Base-by-base conservation (phyloP, 1,139 yeast species). In the Saccharomyces hybrid region DNA sequence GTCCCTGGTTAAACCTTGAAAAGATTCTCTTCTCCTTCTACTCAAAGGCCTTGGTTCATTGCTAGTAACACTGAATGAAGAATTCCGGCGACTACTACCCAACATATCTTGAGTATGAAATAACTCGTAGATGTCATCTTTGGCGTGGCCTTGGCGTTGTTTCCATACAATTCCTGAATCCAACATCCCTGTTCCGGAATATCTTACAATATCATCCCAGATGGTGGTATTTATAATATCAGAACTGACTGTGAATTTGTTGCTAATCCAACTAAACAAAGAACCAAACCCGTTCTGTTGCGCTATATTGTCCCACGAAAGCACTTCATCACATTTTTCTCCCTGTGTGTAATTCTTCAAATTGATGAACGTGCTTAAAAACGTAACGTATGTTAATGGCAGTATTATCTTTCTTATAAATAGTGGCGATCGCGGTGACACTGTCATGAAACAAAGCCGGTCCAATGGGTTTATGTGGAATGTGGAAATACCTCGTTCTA, bases 401-500 rank as follows among this genome's bases (percentile, higher is more conserved):
- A 66, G 48, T 48, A 60, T 57, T 6, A 65, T 55, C 52, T 63
- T 65, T 47, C 65, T 57, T 4, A 65, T 61, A 49, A 62, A 58
- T 4, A 65, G 48, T 2, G 66, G 64, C 11, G 59, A 52, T 13
- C 59, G 50, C 2, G 61, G 62, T 4, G 63, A 59, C 9, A 57
- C 57, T 0, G 63, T 57, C 13, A 64, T 49, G 52, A 65, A 63
- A 52, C 69, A 64, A 25, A 63, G 54, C 31, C 59, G 58, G 54
- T 67, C 67, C 51, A 63, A 53, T 5, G 69, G 69, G 48, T 66
- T 66, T 8, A 65, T 60, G 11, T 62, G 63, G 50, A 66, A 65
- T 30, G 52, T 54, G n/a, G 63, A 56, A 5, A 67, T 60, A 8
- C 55, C 57, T 48, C 59, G 58, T 26, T 60, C 62, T 31, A 65